Evolutionary conservation across 139 green algal genomes (phyloP), one percentile per base, ranked within the genome.

Genomic region (Edaphochlamys debaryana): DNA sequence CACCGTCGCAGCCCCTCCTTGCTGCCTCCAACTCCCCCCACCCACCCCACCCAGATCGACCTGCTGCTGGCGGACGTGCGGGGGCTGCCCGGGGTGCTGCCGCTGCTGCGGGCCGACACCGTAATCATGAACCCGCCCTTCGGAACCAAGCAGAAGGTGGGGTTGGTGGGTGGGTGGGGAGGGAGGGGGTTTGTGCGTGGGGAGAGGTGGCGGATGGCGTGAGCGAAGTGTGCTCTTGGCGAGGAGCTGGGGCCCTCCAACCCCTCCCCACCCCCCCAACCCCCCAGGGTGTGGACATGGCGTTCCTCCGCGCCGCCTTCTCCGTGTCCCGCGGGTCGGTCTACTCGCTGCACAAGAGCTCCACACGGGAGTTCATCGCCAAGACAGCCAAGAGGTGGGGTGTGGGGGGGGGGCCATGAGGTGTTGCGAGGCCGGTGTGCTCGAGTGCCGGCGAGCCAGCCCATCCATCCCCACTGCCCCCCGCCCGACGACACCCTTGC

Each of bases 111-210:
- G 34, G 93, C 92, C 41, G 94, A 98, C 85, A 95, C 89, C 0
- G 97, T 99, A 1, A 87, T 99, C 50, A 99, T 95, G 90, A 99
- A 99, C 88, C 96, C 97, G 15, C 97, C 97, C 4, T 99, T 99
- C 92, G 97, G 97, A 17, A 98, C 97, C 17, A 88, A 88, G 38
- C 64, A 41, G 40, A 77, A 85, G 92, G 73, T 69, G 54, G 50
- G 50, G 6, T 17, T 22, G 9, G 50, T 58, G 50, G 25, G n/a
- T n/a, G n/a, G n/a, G n/a, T n/a, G n/a, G n/a, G n/a, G n/a, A n/a
- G n/a, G n/a, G n/a, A n/a, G n/a, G n/a, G n/a, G n/a, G n/a, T n/a
- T n/a, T n/a, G n/a, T n/a, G n/a, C n/a, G n/a, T n/a, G n/a, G n/a
- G n/a, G n/a, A n/a, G n/a, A n/a, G n/a, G n/a, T n/a, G n/a, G n/a